Percentiles rank a stretch among this genome's conserved stretches.
phyloP scores from a whole-genome alignment of 176 grass and related monocot genomes.

The Cenchrus purpureus region DNA sequence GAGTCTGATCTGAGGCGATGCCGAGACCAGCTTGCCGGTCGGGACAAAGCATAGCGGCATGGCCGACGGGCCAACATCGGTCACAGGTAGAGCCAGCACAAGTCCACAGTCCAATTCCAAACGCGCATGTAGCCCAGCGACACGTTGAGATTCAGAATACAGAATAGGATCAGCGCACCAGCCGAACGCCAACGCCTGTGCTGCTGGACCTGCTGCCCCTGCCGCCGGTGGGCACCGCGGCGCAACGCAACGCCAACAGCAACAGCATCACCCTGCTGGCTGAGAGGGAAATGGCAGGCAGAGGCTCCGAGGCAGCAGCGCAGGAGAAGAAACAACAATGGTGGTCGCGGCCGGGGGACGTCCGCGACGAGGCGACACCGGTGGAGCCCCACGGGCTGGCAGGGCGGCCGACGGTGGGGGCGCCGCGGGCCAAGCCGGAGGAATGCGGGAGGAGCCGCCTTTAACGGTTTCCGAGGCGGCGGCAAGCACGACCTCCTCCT shows the following conservation, averaged over 20 bases:
- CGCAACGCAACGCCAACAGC: neutral
- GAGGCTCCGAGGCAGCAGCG: too few species aligned
- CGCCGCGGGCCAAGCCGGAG: slow-evolving; percentile 24
- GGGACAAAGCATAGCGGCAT: neutral
- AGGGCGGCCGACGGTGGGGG: neutral
- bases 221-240: slow-evolving; percentile 10
- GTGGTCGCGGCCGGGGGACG: neutral
- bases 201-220: neutral
- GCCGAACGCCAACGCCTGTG: neutral
- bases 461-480: slow-evolving; percentile 68
- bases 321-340: slow-evolving; percentile 6
- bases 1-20: neutral
- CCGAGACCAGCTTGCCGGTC: neutral
- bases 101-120: too few species aligned
- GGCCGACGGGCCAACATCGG: neutral
- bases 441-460: slow-evolving; percentile 19
- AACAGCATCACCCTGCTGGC: neutral
- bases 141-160: neutral
- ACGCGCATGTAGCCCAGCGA: slow-evolving; percentile 3
- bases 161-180: neutral
- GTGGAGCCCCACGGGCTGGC: neutral
- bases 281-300: neutral
- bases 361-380: neutral
- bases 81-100: neutral
- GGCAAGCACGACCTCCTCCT: slow-evolving; percentile 48